phyloP scores from a whole-genome alignment of 495 filamentous ascomycete genomes.

The Rhypophila decipiens region DNA sequence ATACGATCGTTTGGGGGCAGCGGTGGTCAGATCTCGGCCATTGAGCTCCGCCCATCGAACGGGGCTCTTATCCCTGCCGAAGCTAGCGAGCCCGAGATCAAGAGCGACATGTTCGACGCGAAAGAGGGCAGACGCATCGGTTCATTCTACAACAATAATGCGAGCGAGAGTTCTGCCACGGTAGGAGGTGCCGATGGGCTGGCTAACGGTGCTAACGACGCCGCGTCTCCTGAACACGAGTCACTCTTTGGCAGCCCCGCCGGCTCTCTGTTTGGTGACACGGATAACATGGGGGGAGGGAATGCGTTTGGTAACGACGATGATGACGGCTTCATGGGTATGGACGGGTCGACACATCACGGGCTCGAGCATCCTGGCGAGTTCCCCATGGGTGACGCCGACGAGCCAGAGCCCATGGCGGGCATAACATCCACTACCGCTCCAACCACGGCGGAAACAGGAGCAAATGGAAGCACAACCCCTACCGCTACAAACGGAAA shows the following conservation, averaged over 20 bases:
- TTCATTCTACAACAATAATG: conserved; percentile 35
- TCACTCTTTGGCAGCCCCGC: conserved; percentile 56
- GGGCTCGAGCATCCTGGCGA: conserved; percentile 44
- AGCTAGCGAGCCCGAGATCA: conserved; percentile 48
- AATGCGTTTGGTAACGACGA: conserved; percentile 59
- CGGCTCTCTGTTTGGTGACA: conserved; percentile 55
- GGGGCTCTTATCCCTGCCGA: conserved; percentile 67
- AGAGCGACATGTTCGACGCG: conserved; percentile 58
- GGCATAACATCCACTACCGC: neutral
- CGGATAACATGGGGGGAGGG: conserved; percentile 45
- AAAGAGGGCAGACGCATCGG: conserved; percentile 45
- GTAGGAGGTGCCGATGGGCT: neutral
- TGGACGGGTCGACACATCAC: conserved; percentile 39
- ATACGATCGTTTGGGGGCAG: conserved; percentile 67
- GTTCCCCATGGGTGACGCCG: conserved; percentile 28
- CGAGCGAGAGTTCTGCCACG: conserved; percentile 10
- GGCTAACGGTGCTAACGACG: conserved; percentile 3
- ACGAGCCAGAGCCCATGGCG: conserved; percentile 8
- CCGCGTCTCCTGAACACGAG: conserved; percentile 66
- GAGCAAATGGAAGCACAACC: too few species aligned
- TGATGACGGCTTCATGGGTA: conserved; percentile 86
- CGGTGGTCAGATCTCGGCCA: conserved; percentile 77
- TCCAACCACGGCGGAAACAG: neutral
- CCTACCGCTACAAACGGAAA: neutral
- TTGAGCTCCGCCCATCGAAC: conserved; percentile 78